Percentiles rank a stretch among this genome's conserved stretches.
phyloP scores from a whole-genome alignment of 805 yeast species.

The Kluyveromyces aestuarii region DNA sequence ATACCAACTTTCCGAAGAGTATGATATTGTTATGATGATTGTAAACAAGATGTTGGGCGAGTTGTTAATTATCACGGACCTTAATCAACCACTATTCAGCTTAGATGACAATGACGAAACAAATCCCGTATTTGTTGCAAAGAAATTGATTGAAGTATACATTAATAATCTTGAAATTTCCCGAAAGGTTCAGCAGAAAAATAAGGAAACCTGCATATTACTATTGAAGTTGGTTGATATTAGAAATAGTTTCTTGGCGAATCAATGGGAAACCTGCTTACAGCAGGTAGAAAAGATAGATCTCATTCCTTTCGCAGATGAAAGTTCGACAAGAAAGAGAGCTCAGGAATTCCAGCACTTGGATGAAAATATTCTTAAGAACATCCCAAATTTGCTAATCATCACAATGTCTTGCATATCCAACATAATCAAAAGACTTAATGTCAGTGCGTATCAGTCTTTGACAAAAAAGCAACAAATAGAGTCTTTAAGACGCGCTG shows the following conservation, averaged over 20 bases:
- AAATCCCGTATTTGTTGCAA: slow-evolving; percentile 32
- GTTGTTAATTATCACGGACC: slow-evolving; percentile 58
- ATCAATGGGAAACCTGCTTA: slow-evolving; percentile 53
- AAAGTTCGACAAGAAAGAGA: slow-evolving; percentile 49
- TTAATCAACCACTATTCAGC: slow-evolving; percentile 43
- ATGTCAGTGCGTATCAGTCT: slow-evolving; percentile 33
- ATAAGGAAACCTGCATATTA: slow-evolving; percentile 55
- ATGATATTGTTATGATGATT: slow-evolving; percentile 66
- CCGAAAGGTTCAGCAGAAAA: slow-evolving; percentile 42
- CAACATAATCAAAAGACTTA: slow-evolving; percentile 40
- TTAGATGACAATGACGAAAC: slow-evolving; percentile 35
- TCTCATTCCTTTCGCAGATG: slow-evolving; percentile 55
- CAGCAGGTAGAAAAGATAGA: slow-evolving; percentile 48
- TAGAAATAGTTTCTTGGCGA: slow-evolving; percentile 45
- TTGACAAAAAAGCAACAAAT: slow-evolving; percentile 45
- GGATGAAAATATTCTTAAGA: slow-evolving; percentile 66
- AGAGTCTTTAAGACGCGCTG: slow-evolving; percentile 47
- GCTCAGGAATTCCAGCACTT: slow-evolving; percentile 60
- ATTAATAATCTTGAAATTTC: slow-evolving; percentile 52
- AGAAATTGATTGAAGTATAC: slow-evolving; percentile 27
- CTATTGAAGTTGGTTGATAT: slow-evolving; percentile 62
- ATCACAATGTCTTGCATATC: slow-evolving; percentile 75
- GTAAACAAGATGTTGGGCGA: slow-evolving; percentile 76
- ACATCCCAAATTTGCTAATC: slow-evolving; percentile 69
- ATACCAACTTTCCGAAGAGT: slow-evolving; percentile 83